These are phyloP conservation scores for Cordyceps fumosorosea DNA, from an alignment of 2,329 filamentous ascomycete species.

Conservation along the genomic window DNA sequence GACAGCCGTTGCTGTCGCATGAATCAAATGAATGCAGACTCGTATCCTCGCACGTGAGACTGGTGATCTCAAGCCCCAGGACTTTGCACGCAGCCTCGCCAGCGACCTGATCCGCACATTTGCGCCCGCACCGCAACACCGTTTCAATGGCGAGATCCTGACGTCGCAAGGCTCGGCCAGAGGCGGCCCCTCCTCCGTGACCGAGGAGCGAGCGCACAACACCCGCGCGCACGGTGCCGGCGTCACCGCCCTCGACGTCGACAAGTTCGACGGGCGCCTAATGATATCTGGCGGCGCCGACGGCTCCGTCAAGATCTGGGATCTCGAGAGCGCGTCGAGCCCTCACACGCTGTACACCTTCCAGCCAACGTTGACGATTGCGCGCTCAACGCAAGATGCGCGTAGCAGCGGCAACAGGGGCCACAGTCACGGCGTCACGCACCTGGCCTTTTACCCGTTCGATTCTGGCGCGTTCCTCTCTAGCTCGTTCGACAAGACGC, in stretches of 20 bases:
- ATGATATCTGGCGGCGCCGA: slow-evolving; percentile 82
- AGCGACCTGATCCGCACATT: slow-evolving; percentile 63
- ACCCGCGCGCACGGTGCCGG: slow-evolving; percentile 68
- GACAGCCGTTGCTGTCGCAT: slow-evolving; percentile 6
- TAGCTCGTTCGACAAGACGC: slow-evolving; percentile 68
- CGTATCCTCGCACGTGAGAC: slow-evolving; percentile 70
- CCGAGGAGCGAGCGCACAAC: slow-evolving; percentile 26
- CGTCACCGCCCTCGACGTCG: slow-evolving; percentile 71
- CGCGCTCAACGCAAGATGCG: slow-evolving; percentile 31
- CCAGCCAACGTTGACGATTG: slow-evolving; percentile 46
- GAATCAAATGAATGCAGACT: slow-evolving; percentile 56
- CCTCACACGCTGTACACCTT: slow-evolving; percentile 41
- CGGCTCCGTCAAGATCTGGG: slow-evolving; percentile 79
- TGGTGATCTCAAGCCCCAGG: slow-evolving; percentile 57
- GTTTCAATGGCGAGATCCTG: slow-evolving; percentile 54
- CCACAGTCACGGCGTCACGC: slow-evolving; percentile 68
- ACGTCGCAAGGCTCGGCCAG: slow-evolving; percentile 14
- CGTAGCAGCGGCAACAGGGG: slow-evolving; percentile 20
- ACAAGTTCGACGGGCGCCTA: slow-evolving; percentile 70
- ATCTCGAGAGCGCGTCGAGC: slow-evolving; percentile 59
- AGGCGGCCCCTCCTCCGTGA: slow-evolving; percentile 8
- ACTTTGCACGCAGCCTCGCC: slow-evolving; percentile 59
- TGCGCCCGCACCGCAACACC: slow-evolving; percentile 57
- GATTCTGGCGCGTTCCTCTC: slow-evolving; percentile 70
- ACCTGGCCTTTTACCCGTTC: slow-evolving; percentile 72